phyloP scores from a whole-genome alignment of 176 grass and related monocot species.

The Zoysia japonica region DNA sequence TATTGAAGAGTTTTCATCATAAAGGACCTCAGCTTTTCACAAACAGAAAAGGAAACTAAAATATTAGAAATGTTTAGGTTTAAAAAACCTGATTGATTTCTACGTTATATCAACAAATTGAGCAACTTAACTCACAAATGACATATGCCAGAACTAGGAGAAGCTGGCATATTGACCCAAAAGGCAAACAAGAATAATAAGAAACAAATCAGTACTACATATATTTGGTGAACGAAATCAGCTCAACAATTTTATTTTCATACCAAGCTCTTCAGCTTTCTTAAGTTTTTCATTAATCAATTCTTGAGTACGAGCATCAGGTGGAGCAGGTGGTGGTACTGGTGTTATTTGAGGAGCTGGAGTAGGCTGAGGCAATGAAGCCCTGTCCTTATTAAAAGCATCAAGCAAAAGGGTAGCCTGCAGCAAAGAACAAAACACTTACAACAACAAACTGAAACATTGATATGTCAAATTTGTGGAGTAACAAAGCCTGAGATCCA shows the following conservation, averaged over 20 bases:
- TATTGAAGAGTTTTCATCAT: background rate
- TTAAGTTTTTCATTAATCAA: slow-evolving; percentile 97
- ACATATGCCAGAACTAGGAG: background rate
- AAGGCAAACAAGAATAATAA: slow-evolving; percentile 13
- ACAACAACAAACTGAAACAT: slow-evolving; percentile 1
- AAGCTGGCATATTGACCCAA: background rate
- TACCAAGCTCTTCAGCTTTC: slow-evolving; percentile 96
- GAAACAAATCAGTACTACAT: background rate
- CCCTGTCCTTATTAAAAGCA: slow-evolving; percentile 90
- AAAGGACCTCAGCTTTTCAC: background rate
- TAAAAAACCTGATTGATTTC: background rate
- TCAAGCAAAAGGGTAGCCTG: slow-evolving; percentile 84
- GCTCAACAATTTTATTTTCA: background rate
- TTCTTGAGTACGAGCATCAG: slow-evolving; percentile 87
- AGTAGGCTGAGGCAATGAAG: slow-evolving; percentile 56
- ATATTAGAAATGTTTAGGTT: background rate
- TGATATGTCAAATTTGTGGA: slow-evolving; percentile 16
- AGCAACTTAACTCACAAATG: background rate
- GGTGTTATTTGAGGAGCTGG: slow-evolving; percentile 49
- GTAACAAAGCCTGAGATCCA: slow-evolving; percentile 1
- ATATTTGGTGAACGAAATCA: slow-evolving; percentile 11
- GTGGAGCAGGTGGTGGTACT: slow-evolving; percentile 44
- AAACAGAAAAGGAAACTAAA: background rate
- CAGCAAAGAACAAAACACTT: slow-evolving; percentile 30
- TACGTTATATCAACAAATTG: background rate